Evolutionary conservation across 257 asterid species (phyloP).

Genomic region (Ehretia macrophylla): DNA sequence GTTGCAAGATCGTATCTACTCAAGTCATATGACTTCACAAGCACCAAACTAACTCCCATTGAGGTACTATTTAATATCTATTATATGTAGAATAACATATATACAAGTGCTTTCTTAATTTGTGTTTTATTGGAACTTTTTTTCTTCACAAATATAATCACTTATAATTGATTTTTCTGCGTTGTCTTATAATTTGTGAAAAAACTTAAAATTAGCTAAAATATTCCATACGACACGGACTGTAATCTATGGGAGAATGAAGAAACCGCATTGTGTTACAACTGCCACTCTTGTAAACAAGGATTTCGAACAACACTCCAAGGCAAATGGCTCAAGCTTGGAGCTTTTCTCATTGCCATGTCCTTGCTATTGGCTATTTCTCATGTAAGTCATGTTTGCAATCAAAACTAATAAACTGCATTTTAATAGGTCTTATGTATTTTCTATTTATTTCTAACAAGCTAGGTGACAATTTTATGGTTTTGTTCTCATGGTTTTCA

Average conservation of each 20-base stretch:
- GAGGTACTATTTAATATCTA: conserved; percentile 23
- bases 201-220: conserved; percentile 7
- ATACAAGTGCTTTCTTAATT: too few relatives aligned
- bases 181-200: too few relatives aligned
- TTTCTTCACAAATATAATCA: too few relatives aligned
- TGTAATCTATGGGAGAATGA: conserved; percentile 36
- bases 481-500: too few relatives aligned
- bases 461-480: too few relatives aligned
- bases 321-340: conserved; percentile 33
- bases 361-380: conserved; percentile 25
- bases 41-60: conserved; percentile 14
- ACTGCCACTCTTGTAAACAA: conserved; percentile 29
- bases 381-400: too few relatives aligned
- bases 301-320: conserved; percentile 28
- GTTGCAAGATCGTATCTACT: conserved; percentile 15
- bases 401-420: too few relatives aligned
- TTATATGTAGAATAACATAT: too few relatives aligned
- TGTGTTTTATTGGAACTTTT: too few relatives aligned
- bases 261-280: conserved; percentile 32
- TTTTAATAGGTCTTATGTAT: too few relatives aligned
- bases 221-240: conserved; percentile 14
- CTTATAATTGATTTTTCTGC: too few relatives aligned
- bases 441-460: too few relatives aligned
- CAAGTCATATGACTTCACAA: conserved; percentile 14
- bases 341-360: conserved; percentile 27